Base-by-base conservation (phyloP, 306 rosid genomes). In the Medicago ruthenica region DNA sequence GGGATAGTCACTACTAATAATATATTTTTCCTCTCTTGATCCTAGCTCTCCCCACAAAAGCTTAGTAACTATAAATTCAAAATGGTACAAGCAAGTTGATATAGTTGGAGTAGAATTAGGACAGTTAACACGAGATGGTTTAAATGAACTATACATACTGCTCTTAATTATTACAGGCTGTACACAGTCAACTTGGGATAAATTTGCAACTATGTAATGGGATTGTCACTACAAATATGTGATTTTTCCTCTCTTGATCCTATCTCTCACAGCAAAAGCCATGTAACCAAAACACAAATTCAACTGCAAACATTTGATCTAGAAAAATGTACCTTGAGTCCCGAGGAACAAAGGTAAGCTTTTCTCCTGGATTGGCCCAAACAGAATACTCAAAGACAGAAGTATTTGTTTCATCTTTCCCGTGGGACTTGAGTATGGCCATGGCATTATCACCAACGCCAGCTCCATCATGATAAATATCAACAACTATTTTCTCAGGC, bases 281-380 rank as follows among this genome's bases (percentile, higher is more conserved):
- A 31, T 58, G 63, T 31, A 24, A 65, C 67, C 21, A 48, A 74
- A 70, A 78, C 44, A 78, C 15, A 70, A 34, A 67, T 42, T n/a
- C 39, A 59, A 36, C 53, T 54, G 65, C 42, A 31, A 78, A 9
- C 36, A 76, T 79, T 70, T 24, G 62, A 60, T 54, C 31, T 18
- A 85, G 60, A 82, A 54, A 60, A 21, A 78, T 11, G 37, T 77
- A 92, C 99, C 99, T 90, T 36, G 91, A 71, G 85, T 96, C 99
- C 81, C 74, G 67, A 67, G 99, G 98, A 85, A 90, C 82, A 70
- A 96, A 86, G 76, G 86, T 82, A 67, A 92, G 90, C 76, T 85
- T 82, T 83, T 88, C 96, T 80, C 94, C 93, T 24, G 81, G 89
- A 86, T 80, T 89, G 47, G 88, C 91, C 98, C 98, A 96, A 51